Conservation (phyloP, 176 grass and related monocot species). For the Oryza punctata region DNA sequence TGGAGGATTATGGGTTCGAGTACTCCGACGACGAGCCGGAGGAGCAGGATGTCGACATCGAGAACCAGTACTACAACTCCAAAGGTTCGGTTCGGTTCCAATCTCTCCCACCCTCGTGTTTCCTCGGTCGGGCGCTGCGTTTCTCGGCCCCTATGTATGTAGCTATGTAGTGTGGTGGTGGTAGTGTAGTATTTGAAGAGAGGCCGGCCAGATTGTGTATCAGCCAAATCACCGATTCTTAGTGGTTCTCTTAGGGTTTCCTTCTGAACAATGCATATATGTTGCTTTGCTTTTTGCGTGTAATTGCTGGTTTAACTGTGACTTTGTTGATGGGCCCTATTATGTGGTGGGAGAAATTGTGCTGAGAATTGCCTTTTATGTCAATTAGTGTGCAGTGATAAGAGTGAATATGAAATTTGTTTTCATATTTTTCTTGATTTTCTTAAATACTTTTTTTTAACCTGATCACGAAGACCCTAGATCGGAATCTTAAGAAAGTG, state of each 20-base stretch:
- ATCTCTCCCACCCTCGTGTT: no score
- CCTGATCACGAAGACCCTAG: background rate
- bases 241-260: background rate
- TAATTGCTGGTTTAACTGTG: background rate
- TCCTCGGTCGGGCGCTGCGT: background rate
- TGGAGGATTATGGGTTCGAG: conserved; percentile 99
- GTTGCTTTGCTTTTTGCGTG: background rate
- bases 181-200: background rate
- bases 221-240: background rate
- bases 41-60: conserved; percentile 98
- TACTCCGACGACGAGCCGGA: conserved; percentile 96
- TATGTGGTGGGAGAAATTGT: background rate
- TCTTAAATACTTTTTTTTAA: background rate
- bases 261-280: background rate
- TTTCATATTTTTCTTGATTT: background rate
- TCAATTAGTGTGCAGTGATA: background rate
- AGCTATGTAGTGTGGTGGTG: no score
- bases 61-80: conserved; percentile 99
- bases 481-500: background rate
- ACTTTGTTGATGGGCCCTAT: background rate
- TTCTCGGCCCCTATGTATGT: background rate
- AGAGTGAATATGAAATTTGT: no score
- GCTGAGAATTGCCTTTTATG: background rate
- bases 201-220: background rate
- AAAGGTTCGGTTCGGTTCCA: conserved; percentile 71